A percentile compares a stretch with the other conserved stretches of the same genome.
These are phyloP conservation scores for Gentiana straminea DNA, from an alignment of 257 asterid species.

Conservation along the genomic window DNA sequence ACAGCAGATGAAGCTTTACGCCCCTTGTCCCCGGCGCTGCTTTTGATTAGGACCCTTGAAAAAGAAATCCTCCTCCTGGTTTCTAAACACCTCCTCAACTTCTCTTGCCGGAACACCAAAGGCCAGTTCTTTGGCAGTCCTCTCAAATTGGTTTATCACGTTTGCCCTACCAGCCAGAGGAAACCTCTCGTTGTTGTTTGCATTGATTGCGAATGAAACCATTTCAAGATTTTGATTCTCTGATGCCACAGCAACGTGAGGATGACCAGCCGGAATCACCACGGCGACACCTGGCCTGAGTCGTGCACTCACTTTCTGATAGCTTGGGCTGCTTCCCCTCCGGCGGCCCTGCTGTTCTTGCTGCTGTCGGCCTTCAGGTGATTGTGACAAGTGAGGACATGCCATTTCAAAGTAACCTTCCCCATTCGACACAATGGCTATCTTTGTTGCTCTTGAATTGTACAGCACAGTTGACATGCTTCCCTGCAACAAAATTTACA, in stretches of 20 bases:
- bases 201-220: constrained; percentile 42
- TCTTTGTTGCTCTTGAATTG: constrained; percentile 43
- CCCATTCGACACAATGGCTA: constrained; percentile 28
- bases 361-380: not conserved
- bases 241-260: constrained; percentile 45
- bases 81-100: constrained; percentile 46
- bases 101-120: constrained; percentile 50
- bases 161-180: constrained; percentile 50
- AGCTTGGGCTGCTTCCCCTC: constrained; percentile 10
- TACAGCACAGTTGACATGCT: constrained; percentile 46
- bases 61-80: constrained; percentile 47
- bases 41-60: constrained; percentile 38
- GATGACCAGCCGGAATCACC: constrained; percentile 68
- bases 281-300: constrained; percentile 39
- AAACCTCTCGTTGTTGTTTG: constrained; percentile 25
- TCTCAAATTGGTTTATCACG: constrained; percentile 36
- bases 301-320: constrained; percentile 29
- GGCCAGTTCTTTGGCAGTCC: constrained; percentile 48
- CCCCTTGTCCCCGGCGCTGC: constrained; percentile 14
- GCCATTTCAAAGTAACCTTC: constrained; percentile 73
- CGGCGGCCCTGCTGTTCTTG: constrained; percentile 6
- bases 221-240: constrained; percentile 36
- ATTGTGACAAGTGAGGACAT: constrained; percentile 44
- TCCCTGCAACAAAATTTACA: constrained; percentile 26
- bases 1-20: constrained; percentile 3